phyloP scores from a whole-genome alignment of 768 basidiomycete genomes.

The Lactarius sp. region DNA sequence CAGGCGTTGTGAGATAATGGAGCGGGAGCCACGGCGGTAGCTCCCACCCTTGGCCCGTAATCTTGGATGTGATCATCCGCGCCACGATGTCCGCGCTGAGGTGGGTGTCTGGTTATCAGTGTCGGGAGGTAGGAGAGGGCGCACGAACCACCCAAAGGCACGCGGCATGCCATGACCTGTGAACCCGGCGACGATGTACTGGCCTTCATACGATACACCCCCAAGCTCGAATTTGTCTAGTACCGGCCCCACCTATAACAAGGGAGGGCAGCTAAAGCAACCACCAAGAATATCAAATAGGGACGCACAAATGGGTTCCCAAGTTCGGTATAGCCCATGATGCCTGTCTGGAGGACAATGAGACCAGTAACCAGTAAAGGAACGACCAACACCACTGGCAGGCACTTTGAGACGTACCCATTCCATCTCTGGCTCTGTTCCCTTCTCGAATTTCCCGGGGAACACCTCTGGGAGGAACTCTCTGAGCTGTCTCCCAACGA shows the following conservation, averaged over 20 bases:
- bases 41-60: slow-evolving; percentile 43
- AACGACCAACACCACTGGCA: neutral
- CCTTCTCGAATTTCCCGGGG: slow-evolving; percentile 46
- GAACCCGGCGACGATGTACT: slow-evolving; percentile 70
- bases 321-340: slow-evolving; percentile 67
- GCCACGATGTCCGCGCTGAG: slow-evolving; percentile 57
- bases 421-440: slow-evolving; percentile 64
- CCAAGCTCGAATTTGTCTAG: slow-evolving; percentile 29
- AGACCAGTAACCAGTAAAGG: neutral
- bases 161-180: slow-evolving; percentile 80
- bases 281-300: neutral
- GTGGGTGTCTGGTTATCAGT: neutral
- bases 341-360: slow-evolving; percentile 56
- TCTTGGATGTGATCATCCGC: slow-evolving; percentile 51
- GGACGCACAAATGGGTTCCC: slow-evolving; percentile 62
- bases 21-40: slow-evolving; percentile 59
- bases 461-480: slow-evolving; percentile 57
- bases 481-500: slow-evolving; percentile 47
- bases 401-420: slow-evolving; percentile 50
- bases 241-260: slow-evolving; percentile 57
- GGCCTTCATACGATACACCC: slow-evolving; percentile 42
- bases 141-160: slow-evolving; percentile 59
- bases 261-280: neutral
- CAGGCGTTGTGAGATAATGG: slow-evolving; percentile 32
- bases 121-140: neutral